phyloP scores from a whole-genome alignment of 2,329 filamentous ascomycete genomes.

The Claviceps pusilla region DNA sequence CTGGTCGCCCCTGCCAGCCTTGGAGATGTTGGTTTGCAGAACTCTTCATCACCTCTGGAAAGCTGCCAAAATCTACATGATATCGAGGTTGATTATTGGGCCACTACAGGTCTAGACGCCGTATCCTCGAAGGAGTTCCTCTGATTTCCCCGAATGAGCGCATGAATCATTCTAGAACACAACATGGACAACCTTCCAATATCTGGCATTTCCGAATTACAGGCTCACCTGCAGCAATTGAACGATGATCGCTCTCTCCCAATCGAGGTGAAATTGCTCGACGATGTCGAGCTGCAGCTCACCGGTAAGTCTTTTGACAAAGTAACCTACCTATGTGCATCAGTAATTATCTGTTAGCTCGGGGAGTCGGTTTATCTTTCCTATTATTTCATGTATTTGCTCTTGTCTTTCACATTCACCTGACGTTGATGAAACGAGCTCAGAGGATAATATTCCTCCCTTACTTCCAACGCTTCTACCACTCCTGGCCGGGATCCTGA shows the following conservation, averaged over 20 bases:
- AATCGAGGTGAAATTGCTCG: slow-evolving; percentile 37
- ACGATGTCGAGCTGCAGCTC: slow-evolving; percentile 44
- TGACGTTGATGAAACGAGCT: not conserved
- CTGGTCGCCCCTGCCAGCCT: too few species aligned
- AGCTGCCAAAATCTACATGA: not conserved
- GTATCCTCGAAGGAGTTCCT: not conserved
- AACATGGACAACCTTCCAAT: slow-evolving; percentile 31
- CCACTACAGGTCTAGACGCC: not conserved
- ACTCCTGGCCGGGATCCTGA: slow-evolving; percentile 37
- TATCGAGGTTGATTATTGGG: not conserved
- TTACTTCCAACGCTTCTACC: slow-evolving; percentile 39
- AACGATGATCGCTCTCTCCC: slow-evolving; percentile 25
- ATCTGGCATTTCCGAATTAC: slow-evolving; percentile 37
- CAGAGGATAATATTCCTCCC: slow-evolving; percentile 36
- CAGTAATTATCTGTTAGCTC: too few species aligned
- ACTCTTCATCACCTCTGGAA: not conserved
- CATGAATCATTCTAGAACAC: slow-evolving; percentile 21
- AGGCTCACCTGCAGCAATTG: slow-evolving; percentile 38
- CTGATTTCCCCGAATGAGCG: slow-evolving; percentile 11
- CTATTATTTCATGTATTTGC: not conserved
- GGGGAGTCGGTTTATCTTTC: too few species aligned
- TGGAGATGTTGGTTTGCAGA: not conserved
- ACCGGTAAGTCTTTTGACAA: slow-evolving; percentile 24
- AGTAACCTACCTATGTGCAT: too few species aligned
- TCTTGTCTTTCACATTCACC: not conserved